Base-by-base conservation (phyloP, 139 green algal species). In the Chlorella ohadii region DNA sequence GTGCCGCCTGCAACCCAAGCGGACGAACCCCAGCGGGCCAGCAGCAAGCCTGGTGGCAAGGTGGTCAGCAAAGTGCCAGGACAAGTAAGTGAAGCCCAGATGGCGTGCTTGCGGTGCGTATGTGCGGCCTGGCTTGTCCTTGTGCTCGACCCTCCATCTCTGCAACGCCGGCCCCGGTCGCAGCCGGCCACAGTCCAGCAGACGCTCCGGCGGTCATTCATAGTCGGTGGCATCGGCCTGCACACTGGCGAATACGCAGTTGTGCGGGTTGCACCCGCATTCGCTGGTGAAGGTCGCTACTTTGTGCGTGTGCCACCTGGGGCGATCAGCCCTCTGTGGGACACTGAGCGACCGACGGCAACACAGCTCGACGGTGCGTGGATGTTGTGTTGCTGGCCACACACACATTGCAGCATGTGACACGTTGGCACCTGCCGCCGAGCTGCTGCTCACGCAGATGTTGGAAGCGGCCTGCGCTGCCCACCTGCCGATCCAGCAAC, bases 201-300 rank as follows among this genome's bases (percentile, higher is more conserved):
- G 59, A 98, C 95, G 15, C 73, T 98, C 63, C 88, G 88, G 38
- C 82, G 79, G 0, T 98, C 95, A 2, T 97, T 98, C 79, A 93
- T 87, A 0, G 15, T 96, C 3, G 91, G 88, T 2, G 95, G 95
- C 38, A 83, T 96, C 28, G 95, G 95, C 0, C 81, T 97, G 71
- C 94, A 97, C 80, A 93, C 87, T 16, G 94, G 91, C 28, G 87
- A 96, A 65, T 91, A 94, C 33, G 90, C 94, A 20, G 88, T 86
- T 64, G 93, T 97, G 28, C 82, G 93, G 11, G 91, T 98, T 28
- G 70, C 89, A 23, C 95, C 95, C 15, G 95, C 95, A 0, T 89
- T 85, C 70, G 95, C 95, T 4, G 92, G 91, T 0, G 94, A 98
- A 33, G 95, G 95, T 0, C 74, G 95, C 1, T 98, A 98, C 82